phyloP scores from a whole-genome alignment of 495 filamentous ascomycete species.

The Amphirosellinia nigrospora region DNA sequence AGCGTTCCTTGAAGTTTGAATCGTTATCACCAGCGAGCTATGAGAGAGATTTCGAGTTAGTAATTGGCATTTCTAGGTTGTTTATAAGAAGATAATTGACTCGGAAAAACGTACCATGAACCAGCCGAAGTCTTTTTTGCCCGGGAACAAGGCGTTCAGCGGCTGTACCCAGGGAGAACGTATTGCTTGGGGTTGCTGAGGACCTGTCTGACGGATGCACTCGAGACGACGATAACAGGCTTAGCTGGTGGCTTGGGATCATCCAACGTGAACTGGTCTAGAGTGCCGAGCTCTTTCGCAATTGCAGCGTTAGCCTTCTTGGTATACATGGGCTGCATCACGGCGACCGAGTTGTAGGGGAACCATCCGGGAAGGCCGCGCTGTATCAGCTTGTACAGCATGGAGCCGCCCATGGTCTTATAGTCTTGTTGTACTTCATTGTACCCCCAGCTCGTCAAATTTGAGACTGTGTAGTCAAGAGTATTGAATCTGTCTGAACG shows the following conservation, averaged over 20 bases:
- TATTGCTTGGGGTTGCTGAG: conserved; percentile 54
- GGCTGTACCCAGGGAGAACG: conserved; percentile 31
- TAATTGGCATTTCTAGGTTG: neutral
- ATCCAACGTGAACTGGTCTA: conserved; percentile 65
- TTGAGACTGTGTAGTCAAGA: conserved; percentile 66
- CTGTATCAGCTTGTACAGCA: conserved; percentile 75
- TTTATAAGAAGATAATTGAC: neutral
- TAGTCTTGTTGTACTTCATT: conserved; percentile 71
- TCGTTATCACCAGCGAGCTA: conserved; percentile 57
- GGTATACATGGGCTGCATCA: conserved; percentile 71
- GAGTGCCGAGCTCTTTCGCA: conserved; percentile 66
- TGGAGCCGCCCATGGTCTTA: conserved; percentile 70
- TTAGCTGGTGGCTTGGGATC: conserved; percentile 34
- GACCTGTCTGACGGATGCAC: conserved; percentile 57
- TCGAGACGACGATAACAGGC: conserved; percentile 60
- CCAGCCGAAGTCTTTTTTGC: conserved; percentile 51
- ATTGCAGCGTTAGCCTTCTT: conserved; percentile 65
- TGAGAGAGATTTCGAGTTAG: neutral
- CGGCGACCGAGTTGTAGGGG: conserved; percentile 73
- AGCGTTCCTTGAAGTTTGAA: conserved; percentile 47
- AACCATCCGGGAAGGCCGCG: conserved; percentile 74
- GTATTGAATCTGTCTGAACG: conserved; percentile 85
- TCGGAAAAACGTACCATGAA: conserved; percentile 49
- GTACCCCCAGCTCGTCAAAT: conserved; percentile 81
- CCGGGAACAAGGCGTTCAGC: conserved; percentile 32